These are phyloP conservation scores for Conticribra guillardii DNA, from an alignment of 108 stramenopile genomes.

Conservation along the genomic window DNA sequence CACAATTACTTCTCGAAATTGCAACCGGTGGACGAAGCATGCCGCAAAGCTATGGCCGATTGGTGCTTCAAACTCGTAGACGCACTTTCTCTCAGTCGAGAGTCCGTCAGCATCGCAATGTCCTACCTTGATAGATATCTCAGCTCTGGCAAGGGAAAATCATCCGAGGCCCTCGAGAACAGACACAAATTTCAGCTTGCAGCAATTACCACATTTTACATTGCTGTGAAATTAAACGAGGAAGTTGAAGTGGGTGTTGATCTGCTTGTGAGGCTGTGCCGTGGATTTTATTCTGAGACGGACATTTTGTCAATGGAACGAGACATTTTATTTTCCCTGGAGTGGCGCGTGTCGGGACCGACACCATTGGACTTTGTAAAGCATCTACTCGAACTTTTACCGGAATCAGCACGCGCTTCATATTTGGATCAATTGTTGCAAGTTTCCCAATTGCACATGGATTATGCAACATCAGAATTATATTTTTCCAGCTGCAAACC, in stretches of 20 bases:
- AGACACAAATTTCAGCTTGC: constrained; percentile 65
- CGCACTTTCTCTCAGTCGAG: constrained; percentile 25
- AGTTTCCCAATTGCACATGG: constrained; percentile 15
- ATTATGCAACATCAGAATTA: constrained; percentile 1
- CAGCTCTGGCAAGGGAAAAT: constrained; percentile 21
- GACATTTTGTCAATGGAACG: constrained; percentile 41
- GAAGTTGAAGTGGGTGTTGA: constrained; percentile 41
- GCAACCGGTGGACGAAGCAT: constrained; percentile 9
- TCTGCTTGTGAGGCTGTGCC: constrained; percentile 37
- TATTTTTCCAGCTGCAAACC: neutral
- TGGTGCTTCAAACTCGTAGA: constrained; percentile 30
- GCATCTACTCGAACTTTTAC: constrained; percentile 30
- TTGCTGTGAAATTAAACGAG: constrained; percentile 75
- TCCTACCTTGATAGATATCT: constrained; percentile 48
- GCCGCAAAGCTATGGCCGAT: constrained; percentile 29
- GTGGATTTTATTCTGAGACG: constrained; percentile 23
- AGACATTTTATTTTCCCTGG: constrained; percentile 43
- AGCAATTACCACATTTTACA: constrained; percentile 66
- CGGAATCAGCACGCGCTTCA: constrained; percentile 4
- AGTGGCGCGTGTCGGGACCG: constrained; percentile 44
- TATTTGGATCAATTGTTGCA: neutral
- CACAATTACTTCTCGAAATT: constrained; percentile 23
- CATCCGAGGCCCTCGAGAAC: constrained; percentile 13
- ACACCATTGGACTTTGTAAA: constrained; percentile 51
- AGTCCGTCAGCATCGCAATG: constrained; percentile 64